Base-by-base conservation (phyloP, 1,284 basidiomycete genomes). In the Neonothopanus nambi region DNA sequence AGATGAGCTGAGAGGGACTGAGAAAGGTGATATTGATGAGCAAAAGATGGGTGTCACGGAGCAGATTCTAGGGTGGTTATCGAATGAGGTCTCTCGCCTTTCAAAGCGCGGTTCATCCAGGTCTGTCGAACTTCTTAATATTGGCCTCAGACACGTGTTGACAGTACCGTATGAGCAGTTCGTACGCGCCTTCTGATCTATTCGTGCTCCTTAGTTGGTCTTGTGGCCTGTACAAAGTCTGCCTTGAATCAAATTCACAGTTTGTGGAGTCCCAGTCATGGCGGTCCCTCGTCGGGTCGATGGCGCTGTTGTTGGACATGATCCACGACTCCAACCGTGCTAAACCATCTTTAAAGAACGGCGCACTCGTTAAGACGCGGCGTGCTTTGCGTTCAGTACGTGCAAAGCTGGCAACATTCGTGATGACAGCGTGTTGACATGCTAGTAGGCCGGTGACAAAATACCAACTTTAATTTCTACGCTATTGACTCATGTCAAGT, bases 171-270 rank as follows among this genome's bases (percentile, higher is more conserved):
- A 5, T 35, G 17, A 15, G 26, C 57, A 87, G 85, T 59, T 78
- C 85, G 5, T 78, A 80, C 62, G 84, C 87, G 2, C 71, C 85
- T 6, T 69, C 81, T 6, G 82, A 88, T 58, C 62, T 88, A 30
- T 89, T 88, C 63, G 82, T 89, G 17, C 78, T 94, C 5, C 74
- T 92, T 33, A 84, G 76, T 59, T 94, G 91, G 89, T 74, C 82
- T 6, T 87, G 85, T 62, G 77, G 76, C 12, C 67, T 92, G 38
- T 91, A 89, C 63, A 67, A 75, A 3, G 70, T 74, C 8, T 82
- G 78, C 57, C 61, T 80, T 11, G 65, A 74, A 48, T 56, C 65
- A 37, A 76, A 78, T 47, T 66, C 72, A 2, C 63, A 74, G 18
- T 82, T 84, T 59, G 49, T 72, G 1, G 69, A 73, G 2, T 72